phyloP scores from a whole-genome alignment of 106 monocot genomes.

The Dioscorea zingiberensis region DNA sequence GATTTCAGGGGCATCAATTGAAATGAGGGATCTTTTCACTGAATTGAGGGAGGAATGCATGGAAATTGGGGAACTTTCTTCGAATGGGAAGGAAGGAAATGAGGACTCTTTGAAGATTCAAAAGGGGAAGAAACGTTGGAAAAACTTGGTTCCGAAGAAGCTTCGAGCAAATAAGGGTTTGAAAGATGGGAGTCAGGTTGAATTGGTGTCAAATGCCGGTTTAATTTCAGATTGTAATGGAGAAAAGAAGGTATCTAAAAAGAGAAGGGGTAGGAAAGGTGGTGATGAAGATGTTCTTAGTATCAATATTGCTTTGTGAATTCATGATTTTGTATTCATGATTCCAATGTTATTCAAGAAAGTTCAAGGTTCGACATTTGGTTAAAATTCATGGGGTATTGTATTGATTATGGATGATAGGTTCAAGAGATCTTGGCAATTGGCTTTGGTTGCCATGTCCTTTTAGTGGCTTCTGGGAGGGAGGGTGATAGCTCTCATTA shows the following conservation, averaged over 20 bases:
- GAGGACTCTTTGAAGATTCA: neutral
- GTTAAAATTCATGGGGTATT: neutral
- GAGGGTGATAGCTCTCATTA: conserved; percentile 23
- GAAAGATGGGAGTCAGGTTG: neutral
- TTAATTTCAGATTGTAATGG: neutral
- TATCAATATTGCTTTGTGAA: conserved; percentile 1
- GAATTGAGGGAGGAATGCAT: neutral
- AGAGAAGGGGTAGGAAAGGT: neutral
- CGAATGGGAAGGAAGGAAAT: neutral
- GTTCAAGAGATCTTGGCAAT: neutral
- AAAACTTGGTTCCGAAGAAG: conserved; percentile 28
- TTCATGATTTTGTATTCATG: neutral
- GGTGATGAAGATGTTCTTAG: neutral
- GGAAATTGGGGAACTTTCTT: neutral
- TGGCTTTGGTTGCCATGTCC: conserved; percentile 24
- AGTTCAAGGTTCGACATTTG: neutral
- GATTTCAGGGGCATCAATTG: neutral
- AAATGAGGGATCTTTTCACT: neutral
- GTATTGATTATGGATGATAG: neutral
- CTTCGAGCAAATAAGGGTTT: neutral
- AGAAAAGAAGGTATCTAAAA: neutral
- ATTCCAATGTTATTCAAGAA: neutral
- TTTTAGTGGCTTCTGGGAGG: conserved; percentile 46
- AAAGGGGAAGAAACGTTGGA: conserved; percentile 24
- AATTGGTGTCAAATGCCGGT: neutral